Conservation (phyloP, 2,329 filamentous ascomycete genomes). For the Mycosphaerella sp. region DNA sequence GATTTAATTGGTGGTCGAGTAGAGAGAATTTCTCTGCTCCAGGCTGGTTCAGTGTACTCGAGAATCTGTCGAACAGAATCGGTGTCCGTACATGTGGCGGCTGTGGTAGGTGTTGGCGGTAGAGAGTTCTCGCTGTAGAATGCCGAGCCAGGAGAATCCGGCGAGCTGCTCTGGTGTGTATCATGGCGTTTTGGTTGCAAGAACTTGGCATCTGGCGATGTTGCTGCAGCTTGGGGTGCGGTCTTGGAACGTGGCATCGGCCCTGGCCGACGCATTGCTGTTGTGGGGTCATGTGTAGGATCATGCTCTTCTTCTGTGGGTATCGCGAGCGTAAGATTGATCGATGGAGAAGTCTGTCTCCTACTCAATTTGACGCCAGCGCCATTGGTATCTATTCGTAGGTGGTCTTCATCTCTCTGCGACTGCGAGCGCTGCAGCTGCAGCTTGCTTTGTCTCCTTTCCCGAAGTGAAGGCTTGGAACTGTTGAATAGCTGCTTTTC, state of each 20-base stretch:
- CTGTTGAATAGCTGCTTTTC: slow-evolving; percentile 57
- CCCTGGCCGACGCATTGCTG: slow-evolving; percentile 18
- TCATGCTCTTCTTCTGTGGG: slow-evolving; percentile 7
- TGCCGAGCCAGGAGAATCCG: slow-evolving; percentile 20
- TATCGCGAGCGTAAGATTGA: slow-evolving; percentile 18
- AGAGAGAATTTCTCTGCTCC: slow-evolving; percentile 11
- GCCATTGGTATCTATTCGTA: slow-evolving; percentile 1
- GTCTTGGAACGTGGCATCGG: slow-evolving; percentile 27
- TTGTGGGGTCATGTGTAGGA: slow-evolving; percentile 9
- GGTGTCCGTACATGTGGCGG: slow-evolving; percentile 23
- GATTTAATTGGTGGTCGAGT: background rate
- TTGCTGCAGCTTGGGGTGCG: slow-evolving; percentile 20
- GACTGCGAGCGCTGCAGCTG: slow-evolving; percentile 18
- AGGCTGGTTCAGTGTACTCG: slow-evolving; percentile 16
- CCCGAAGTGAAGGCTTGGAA: slow-evolving; percentile 29
- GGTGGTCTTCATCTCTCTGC: background rate
- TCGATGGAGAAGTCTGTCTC: slow-evolving; percentile 17
- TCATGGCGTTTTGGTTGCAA: slow-evolving; percentile 12
- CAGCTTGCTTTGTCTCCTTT: slow-evolving; percentile 28
- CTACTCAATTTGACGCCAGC: slow-evolving; percentile 9
- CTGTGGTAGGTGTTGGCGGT: slow-evolving; percentile 27
- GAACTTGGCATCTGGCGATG: slow-evolving; percentile 17
- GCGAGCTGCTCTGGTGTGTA: slow-evolving; percentile 16
- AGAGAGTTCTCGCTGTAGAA: slow-evolving; percentile 28
- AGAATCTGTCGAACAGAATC: slow-evolving; percentile 16